A percentile compares a stretch with the other conserved stretches of the same genome.
phyloP scores from a whole-genome alignment of 345 rosid species.

The Populus alba region DNA sequence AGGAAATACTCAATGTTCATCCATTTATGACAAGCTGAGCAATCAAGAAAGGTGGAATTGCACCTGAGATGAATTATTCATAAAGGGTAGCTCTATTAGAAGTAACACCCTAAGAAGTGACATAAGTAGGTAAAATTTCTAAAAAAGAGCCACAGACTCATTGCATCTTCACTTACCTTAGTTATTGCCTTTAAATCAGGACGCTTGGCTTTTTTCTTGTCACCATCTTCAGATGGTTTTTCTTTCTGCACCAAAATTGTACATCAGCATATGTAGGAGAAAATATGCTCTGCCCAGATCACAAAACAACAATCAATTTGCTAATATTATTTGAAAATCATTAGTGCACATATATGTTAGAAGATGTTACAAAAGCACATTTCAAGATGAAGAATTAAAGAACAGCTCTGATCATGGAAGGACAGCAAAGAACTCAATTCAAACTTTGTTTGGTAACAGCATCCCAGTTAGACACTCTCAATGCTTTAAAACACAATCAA shows the following conservation, averaged over 20 bases:
- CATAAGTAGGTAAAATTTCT: neutral
- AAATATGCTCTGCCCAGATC: neutral
- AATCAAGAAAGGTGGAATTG: neutral
- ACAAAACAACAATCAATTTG: neutral
- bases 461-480: neutral
- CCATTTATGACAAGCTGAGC: neutral
- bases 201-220: constrained; percentile 42
- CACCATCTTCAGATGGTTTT: constrained; percentile 24
- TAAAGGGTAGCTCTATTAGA: neutral
- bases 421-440: neutral
- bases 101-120: neutral
- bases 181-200: constrained; percentile 80
- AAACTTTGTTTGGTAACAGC: neutral
- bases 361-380: neutral
- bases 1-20: neutral
- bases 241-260: constrained; percentile 36
- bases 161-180: constrained; percentile 52
- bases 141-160: neutral
- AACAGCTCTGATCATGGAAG: neutral
- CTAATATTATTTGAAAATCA: neutral
- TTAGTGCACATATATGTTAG: neutral
- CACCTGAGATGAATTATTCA: neutral
- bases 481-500: neutral
- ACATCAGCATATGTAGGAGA: neutral
- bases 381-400: neutral